Evolutionary conservation across 2,329 filamentous ascomycete genomes (phyloP), one percentile per base, ranked within the genome.

Genomic region (Cercospora sp.): DNA sequence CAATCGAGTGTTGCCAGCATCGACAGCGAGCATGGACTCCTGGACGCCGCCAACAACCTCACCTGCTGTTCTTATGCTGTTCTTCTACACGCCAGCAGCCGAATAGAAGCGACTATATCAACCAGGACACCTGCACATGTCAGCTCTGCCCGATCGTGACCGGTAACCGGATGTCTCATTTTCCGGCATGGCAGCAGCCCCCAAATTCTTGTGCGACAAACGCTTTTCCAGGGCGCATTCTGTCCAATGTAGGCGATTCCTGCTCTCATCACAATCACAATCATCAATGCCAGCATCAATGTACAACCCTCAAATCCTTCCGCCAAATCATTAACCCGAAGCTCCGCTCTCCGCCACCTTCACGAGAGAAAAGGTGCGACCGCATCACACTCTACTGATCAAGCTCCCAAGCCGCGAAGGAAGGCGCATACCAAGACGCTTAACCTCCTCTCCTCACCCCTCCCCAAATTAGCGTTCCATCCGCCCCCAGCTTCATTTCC

Each of bases 351-450:
- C 36, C 36, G 36, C 36, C 36, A 42, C 36, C 36, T 48, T 23
- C 45, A 51, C 45, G 3, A 20, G 42, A 51, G 18, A 10, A 4
- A 23, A 23, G 10, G 45, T 51, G 45, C 45, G 45, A 51, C 10
- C 26, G 55, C 30, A 30, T 4, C 60, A 4, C 8, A 16, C 42
- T 42, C n/a, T n/a, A 42, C 16, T 42, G 36, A n/a, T n/a, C 36
- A 42, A n/a, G 36, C 36, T 63, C 60, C 60, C 60, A 63, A 63
- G 60, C 20, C 60, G 60, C 60, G 42, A 63, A 23, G 39, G 39
- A 63, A 13, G 45, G 12, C n/a, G 60, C 39, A 45, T 23, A 26
- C 39, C 42, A 63, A 63, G 39, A 61, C 57, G 16, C n/a, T 36
- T 42, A 28, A 42, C 18, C 57, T 20, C 59, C 59, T 20, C 30